Percentiles rank a stretch among this genome's conserved stretches.
Conservation (phyloP, 1,284 basidiomycete species). For the Dichomitus squalens region DNA sequence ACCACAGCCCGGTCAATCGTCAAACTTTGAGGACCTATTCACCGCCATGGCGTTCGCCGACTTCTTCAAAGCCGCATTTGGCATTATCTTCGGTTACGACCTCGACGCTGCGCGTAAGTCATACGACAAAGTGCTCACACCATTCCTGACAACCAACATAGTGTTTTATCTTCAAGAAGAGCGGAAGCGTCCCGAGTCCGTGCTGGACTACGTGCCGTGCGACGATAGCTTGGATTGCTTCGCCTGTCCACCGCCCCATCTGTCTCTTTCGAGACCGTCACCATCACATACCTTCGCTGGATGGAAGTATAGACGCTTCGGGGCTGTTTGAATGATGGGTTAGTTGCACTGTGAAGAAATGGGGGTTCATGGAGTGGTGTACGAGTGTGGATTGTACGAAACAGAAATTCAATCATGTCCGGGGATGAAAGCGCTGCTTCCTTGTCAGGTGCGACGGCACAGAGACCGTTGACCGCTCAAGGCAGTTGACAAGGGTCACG, state of each 20-base stretch:
- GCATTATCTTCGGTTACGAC: conserved; percentile 1
- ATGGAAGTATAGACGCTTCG: background rate
- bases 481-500: too few species aligned
- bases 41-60: background rate
- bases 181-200: background rate
- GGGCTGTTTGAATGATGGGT: background rate
- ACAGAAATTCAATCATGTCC: too few species aligned
- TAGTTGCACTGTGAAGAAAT: too few species aligned
- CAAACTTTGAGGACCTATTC: too few species aligned
- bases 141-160: background rate
- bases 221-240: background rate
- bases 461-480: too few species aligned
- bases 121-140: background rate
- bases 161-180: background rate
- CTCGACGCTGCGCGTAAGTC: background rate
- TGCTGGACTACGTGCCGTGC: background rate
- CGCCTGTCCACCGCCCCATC: background rate
- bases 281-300: background rate
- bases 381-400: background rate
- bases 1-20: too few species aligned
- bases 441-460: too few species aligned
- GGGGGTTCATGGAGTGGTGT: background rate
- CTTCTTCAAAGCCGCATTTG: conserved; percentile 1
- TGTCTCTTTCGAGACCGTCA: background rate
- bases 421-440: too few species aligned